Conservation (phyloP, 1,139 yeast species). For the Eremothecium gossypii region DNA sequence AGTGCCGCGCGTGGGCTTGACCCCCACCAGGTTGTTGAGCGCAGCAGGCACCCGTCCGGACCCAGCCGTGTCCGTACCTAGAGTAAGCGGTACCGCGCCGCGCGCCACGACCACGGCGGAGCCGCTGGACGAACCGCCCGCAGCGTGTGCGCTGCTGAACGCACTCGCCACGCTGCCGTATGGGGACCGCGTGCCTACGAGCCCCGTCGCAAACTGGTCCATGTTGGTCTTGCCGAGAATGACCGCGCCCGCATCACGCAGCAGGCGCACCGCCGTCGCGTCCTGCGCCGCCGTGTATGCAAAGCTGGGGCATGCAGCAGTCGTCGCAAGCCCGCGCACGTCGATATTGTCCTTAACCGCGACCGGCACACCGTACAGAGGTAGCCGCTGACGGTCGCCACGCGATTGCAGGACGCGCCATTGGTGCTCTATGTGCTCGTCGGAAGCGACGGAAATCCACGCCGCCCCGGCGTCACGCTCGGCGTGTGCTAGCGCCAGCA, state of each 20-base stretch:
- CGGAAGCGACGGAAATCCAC: constrained; percentile 73
- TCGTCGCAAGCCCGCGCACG: constrained; percentile 69
- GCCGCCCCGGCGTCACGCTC: constrained; percentile 65
- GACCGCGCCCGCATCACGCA: constrained; percentile 81
- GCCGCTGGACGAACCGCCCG: constrained; percentile 97
- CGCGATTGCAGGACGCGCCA: constrained; percentile 68
- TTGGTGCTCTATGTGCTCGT: constrained; percentile 57
- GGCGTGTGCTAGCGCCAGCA: constrained; percentile 40
- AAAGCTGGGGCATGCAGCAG: constrained; percentile 91
- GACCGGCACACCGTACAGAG: constrained; percentile 77
- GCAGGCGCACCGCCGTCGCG: constrained; percentile 59
- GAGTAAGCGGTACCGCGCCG: constrained; percentile 77
- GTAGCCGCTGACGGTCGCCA: constrained; percentile 38
- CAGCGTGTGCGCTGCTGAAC: constrained; percentile 64
- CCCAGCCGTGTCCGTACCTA: constrained; percentile 99
- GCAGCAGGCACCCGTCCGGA: constrained; percentile 98
- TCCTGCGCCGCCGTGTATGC: constrained; percentile 59
- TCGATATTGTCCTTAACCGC: constrained; percentile 95
- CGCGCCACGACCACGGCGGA: constrained; percentile 83
- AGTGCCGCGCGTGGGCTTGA: constrained; percentile 85
- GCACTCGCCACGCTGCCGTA: constrained; percentile 81
- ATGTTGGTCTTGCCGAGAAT: constrained; percentile 86
- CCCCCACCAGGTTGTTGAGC: constrained; percentile 78
- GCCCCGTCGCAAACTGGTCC: constrained; percentile 95
- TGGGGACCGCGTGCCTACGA: constrained; percentile 91